A percentile compares a stretch with the other conserved stretches of the same genome.
These are phyloP conservation scores for Nannizziopsis arthrosporioides DNA, from an alignment of 2,329 filamentous ascomycete genomes.

Conservation along the genomic window DNA sequence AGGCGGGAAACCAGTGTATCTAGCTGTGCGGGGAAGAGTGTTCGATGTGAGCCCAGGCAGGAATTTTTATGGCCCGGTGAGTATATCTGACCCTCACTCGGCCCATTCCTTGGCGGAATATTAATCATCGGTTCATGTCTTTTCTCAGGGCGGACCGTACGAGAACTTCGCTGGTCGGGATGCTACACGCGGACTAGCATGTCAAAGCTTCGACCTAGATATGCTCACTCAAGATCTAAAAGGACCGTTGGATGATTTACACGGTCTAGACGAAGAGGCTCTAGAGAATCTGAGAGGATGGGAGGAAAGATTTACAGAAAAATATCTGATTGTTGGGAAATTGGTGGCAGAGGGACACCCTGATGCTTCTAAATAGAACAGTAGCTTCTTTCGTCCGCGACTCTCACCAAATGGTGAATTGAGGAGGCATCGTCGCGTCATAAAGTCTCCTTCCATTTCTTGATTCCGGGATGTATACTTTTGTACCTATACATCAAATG, in stretches of 20 bases:
- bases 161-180: constrained; percentile 92
- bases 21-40: constrained; percentile 80
- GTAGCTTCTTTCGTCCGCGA: no score
- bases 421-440: no score
- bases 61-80: constrained; percentile 81
- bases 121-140: neutral
- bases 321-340: constrained; percentile 89
- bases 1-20: constrained; percentile 63
- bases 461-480: no score
- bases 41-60: constrained; percentile 80
- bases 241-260: constrained; percentile 65
- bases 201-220: constrained; percentile 83
- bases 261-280: constrained; percentile 61
- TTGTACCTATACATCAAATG: no score
- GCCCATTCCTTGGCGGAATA: neutral
- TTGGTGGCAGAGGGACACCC: constrained; percentile 55
- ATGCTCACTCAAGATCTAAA: constrained; percentile 90
- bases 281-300: constrained; percentile 74
- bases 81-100: constrained; percentile 2
- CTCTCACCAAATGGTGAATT: no score
- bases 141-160: constrained; percentile 63
- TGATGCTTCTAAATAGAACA: constrained; percentile 23
- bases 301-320: constrained; percentile 87
- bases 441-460: neutral
- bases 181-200: constrained; percentile 75